These are phyloP conservation scores for Murraya koenigii DNA, from an alignment of 345 rosid genomes.

Conservation along the genomic window DNA sequence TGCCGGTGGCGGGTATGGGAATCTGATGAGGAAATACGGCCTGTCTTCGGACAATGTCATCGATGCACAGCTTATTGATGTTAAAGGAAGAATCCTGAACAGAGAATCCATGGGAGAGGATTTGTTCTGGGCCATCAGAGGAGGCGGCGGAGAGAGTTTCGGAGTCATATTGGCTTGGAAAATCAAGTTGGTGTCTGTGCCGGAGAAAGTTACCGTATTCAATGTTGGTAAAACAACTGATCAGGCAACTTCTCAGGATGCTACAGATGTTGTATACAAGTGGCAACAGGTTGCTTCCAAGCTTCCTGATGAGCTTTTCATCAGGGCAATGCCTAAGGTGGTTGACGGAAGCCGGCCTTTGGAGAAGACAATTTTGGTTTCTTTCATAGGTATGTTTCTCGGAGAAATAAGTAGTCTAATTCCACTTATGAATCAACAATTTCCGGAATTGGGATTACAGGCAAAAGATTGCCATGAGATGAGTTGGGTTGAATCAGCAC, in stretches of 20 bases:
- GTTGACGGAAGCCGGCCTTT: background rate
- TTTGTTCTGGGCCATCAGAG: conserved; percentile 53
- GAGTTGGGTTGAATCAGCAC: conserved; percentile 41
- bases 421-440: conserved; percentile 25
- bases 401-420: conserved; percentile 33
- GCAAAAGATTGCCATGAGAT: conserved; percentile 34
- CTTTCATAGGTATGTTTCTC: conserved; percentile 39
- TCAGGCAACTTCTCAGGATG: conserved; percentile 13
- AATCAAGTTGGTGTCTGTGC: conserved; percentile 40
- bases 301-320: conserved; percentile 35
- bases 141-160: conserved; percentile 52
- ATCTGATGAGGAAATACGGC: too few relatives aligned
- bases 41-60: too few relatives aligned
- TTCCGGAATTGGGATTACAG: conserved; percentile 41
- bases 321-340: conserved; percentile 27
- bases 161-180: conserved; percentile 48
- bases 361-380: conserved; percentile 21
- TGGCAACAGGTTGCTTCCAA: conserved; percentile 43
- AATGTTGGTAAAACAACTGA: conserved; percentile 20
- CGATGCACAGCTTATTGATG: too few relatives aligned
- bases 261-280: conserved; percentile 25
- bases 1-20: too few relatives aligned
- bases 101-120: too few relatives aligned
- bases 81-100: too few relatives aligned
- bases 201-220: conserved; percentile 36